These are phyloP conservation scores for Beauveria brongniartii DNA, from an alignment of 2,329 filamentous ascomycete genomes.

Conservation along the genomic window DNA sequence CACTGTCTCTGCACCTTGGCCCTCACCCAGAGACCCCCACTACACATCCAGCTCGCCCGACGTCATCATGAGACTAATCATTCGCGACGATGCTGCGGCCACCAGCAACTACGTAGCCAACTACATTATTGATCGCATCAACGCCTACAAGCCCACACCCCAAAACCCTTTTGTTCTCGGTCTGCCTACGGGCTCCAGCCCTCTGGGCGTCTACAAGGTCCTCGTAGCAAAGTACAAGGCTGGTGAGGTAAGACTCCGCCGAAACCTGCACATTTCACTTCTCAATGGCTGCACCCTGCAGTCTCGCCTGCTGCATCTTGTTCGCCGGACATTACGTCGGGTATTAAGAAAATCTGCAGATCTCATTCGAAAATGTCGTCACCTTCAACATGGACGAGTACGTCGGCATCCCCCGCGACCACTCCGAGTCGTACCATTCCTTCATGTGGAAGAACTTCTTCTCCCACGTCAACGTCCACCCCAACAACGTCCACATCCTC, in stretches of 20 bases:
- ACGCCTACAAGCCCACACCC: constrained; percentile 63
- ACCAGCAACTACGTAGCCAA: constrained; percentile 72
- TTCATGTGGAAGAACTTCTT: constrained; percentile 96
- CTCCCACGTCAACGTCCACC: constrained; percentile 73
- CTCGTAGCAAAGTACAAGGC: constrained; percentile 65
- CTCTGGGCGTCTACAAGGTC: constrained; percentile 67
- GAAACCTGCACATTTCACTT: neutral
- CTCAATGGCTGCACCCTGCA: too few species aligned
- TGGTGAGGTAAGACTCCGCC: constrained; percentile 38
- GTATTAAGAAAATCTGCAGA: constrained; percentile 30
- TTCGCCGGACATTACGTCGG: neutral
- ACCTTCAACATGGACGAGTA: constrained; percentile 97
- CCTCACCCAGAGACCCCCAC: constrained; percentile 1
- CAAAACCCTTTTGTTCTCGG: constrained; percentile 73
- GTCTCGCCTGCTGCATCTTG: too few species aligned
- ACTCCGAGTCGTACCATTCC: constrained; percentile 79
- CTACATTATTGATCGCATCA: constrained; percentile 78
- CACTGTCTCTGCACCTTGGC: neutral
- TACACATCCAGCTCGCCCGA: neutral
- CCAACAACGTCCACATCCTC: constrained; percentile 76
- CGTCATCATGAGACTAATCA: constrained; percentile 68
- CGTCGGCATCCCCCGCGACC: constrained; percentile 72
- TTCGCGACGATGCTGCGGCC: constrained; percentile 60
- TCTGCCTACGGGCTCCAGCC: constrained; percentile 75
- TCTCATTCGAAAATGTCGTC: constrained; percentile 81